Percentiles rank a stretch among this genome's conserved stretches.
Conservation (phyloP, 1,139 yeast genomes). For the Geotrichum carabidarum region DNA sequence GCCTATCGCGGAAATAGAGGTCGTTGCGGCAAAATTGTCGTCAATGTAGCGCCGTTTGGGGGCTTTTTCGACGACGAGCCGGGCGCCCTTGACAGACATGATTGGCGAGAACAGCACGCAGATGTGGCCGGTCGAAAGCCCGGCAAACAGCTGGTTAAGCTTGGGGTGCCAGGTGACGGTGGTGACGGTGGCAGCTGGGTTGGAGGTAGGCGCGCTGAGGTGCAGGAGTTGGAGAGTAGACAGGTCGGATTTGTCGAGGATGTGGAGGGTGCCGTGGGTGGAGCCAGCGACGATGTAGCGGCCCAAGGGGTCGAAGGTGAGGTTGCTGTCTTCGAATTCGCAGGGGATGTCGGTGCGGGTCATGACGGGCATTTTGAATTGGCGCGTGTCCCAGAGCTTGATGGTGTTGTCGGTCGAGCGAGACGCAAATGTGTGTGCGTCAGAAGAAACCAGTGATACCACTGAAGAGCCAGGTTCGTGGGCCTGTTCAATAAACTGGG, state of each 20-base stretch:
- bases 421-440: slow-evolving; percentile 26
- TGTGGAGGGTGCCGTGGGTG: slow-evolving; percentile 27
- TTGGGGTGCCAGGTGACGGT: slow-evolving; percentile 33
- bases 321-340: slow-evolving; percentile 26
- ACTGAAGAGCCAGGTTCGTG: slow-evolving; percentile 26
- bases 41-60: slow-evolving; percentile 39
- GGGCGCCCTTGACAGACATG: slow-evolving; percentile 38
- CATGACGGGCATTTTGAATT: slow-evolving; percentile 35
- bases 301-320: slow-evolving; percentile 31
- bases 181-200: slow-evolving; percentile 23
- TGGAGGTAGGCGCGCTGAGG: slow-evolving; percentile 14
- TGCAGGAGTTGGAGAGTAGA: slow-evolving; percentile 29
- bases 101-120: slow-evolving; percentile 37
- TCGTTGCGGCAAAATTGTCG: slow-evolving; percentile 32
- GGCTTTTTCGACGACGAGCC: slow-evolving; percentile 34
- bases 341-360: slow-evolving; percentile 28
- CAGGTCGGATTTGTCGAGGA: slow-evolving; percentile 39
- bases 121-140: slow-evolving; percentile 34
- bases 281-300: slow-evolving; percentile 31
- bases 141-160: slow-evolving; percentile 39
- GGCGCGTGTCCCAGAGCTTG: slow-evolving; percentile 39
- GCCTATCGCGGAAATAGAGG: slow-evolving; percentile 33
- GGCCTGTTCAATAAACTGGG: slow-evolving; percentile 27
- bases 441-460: slow-evolving; percentile 21
- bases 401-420: slow-evolving; percentile 33